Conservation (phyloP, 768 basidiomycete genomes). For the Sutorius australiensis region DNA sequence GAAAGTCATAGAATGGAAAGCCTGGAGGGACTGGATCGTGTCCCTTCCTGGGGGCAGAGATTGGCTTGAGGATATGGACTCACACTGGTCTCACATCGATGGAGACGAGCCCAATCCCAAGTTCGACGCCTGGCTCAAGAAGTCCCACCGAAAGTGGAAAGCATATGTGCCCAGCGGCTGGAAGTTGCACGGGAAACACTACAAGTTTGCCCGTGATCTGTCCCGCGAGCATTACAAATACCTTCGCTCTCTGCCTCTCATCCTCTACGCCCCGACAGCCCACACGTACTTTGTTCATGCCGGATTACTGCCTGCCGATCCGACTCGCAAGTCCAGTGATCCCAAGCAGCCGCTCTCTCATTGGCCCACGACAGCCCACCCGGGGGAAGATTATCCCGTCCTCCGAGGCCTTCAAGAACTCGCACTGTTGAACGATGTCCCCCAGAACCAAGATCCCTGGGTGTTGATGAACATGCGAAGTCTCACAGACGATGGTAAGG, state of each 20-base stretch:
- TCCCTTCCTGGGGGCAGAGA: conserved; percentile 36
- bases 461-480: conserved; percentile 44
- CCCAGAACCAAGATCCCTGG: conserved; percentile 79
- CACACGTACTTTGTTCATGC: conserved; percentile 82
- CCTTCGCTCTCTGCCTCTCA: conserved; percentile 67
- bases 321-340: conserved; percentile 46
- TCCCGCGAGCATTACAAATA: conserved; percentile 64
- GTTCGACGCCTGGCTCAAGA: conserved; percentile 40
- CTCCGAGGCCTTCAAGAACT: conserved; percentile 64
- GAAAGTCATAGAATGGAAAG: conserved; percentile 81
- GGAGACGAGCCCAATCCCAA: conserved; percentile 21
- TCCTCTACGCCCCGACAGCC: conserved; percentile 68
- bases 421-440: conserved; percentile 60
- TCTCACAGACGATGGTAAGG: conserved; percentile 37
- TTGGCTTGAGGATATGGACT: conserved; percentile 57
- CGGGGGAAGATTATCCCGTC: conserved; percentile 13
- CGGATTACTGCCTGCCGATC: conserved; percentile 74
- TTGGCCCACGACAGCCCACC: conserved; percentile 40
- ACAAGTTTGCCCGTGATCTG: conserved; percentile 67
- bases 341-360: conserved; percentile 69
- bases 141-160: conserved; percentile 41
- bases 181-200: conserved; percentile 75
- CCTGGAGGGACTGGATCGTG: conserved; percentile 80
- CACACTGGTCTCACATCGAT: conserved; percentile 37
- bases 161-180: conserved; percentile 60